Conservation (phyloP, 495 filamentous ascomycete genomes). For the Cladorrhinum samala region DNA sequence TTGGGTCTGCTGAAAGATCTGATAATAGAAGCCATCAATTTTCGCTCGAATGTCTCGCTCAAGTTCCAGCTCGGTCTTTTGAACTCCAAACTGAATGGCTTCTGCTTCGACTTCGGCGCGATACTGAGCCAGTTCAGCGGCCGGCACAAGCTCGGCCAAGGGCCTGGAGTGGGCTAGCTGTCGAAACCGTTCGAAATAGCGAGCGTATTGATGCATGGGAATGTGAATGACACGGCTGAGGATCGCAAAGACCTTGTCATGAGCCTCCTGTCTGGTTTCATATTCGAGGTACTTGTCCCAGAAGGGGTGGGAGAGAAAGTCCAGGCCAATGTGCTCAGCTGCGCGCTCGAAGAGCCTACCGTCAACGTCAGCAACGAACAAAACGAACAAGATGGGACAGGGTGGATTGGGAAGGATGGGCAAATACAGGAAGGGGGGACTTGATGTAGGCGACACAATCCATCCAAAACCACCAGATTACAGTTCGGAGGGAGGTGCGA, state of each 20-base stretch:
- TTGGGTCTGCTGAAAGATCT: conserved; percentile 76
- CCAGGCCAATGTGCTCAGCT: conserved; percentile 76
- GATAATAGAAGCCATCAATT: conserved; percentile 73
- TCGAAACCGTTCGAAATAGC: conserved; percentile 89
- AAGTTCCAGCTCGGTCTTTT: conserved; percentile 63
- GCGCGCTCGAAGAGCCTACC: conserved; percentile 88
- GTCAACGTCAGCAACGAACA: conserved; percentile 48
- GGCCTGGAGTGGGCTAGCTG: conserved; percentile 69
- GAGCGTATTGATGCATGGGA: conserved; percentile 93
- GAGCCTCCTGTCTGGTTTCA: conserved; percentile 80
- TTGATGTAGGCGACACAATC: conserved; percentile 46
- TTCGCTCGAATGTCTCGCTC: conserved; percentile 76
- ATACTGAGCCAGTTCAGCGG: conserved; percentile 63
- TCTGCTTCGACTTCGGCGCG: conserved; percentile 63
- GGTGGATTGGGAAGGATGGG: conserved; percentile 42
- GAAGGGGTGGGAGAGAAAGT: conserved; percentile 92
- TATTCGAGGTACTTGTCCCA: conserved; percentile 99
- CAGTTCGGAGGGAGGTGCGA: conserved; percentile 36
- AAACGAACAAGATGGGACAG: conserved; percentile 27
- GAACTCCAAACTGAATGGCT: conserved; percentile 32
- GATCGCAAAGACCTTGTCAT: conserved; percentile 81
- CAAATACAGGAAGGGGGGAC: conserved; percentile 51
- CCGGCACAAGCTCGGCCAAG: conserved; percentile 62
- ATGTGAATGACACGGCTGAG: conserved; percentile 82
- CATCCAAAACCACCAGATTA: conserved; percentile 44